A percentile compares a stretch with the other conserved stretches of the same genome.
Conservation (phyloP, 345 rosid species). For the Psidium friedrichsthalianum region DNA sequence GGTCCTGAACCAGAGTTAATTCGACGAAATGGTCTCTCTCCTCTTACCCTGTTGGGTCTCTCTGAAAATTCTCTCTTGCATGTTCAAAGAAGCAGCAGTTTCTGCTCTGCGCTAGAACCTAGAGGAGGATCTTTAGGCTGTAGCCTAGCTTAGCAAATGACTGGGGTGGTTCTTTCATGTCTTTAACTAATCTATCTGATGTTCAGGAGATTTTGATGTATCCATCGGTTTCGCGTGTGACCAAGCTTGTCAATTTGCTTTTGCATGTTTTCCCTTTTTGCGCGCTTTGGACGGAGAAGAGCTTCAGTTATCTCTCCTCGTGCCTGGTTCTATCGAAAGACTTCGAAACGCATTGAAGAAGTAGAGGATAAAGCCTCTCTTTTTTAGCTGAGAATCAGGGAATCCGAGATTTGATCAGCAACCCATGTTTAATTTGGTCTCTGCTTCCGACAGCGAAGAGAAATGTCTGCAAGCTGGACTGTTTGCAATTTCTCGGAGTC, state of each 20-base stretch:
- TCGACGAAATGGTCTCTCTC: neutral
- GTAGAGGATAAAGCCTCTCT: neutral
- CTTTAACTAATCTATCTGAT: neutral
- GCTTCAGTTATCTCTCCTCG: neutral
- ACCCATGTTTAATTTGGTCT: neutral
- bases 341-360: neutral
- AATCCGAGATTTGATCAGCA: neutral
- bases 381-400: neutral
- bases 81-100: neutral
- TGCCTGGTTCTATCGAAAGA: neutral
- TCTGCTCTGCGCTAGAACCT: neutral
- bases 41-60: neutral
- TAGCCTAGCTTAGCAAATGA: neutral
- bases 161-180: neutral
- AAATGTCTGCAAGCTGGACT: too few species aligned
- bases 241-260: neutral
- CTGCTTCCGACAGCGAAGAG: neutral
- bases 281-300: neutral
- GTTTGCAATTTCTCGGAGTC: too few species aligned
- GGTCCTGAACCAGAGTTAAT: slow-evolving; percentile 11
- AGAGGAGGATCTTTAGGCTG: neutral
- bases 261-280: neutral
- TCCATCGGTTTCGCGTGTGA: neutral
- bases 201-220: neutral
- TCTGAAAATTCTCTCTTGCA: neutral